Base-by-base conservation (phyloP, 75 land plant genomes). In the Selaginella tamariscina region DNA sequence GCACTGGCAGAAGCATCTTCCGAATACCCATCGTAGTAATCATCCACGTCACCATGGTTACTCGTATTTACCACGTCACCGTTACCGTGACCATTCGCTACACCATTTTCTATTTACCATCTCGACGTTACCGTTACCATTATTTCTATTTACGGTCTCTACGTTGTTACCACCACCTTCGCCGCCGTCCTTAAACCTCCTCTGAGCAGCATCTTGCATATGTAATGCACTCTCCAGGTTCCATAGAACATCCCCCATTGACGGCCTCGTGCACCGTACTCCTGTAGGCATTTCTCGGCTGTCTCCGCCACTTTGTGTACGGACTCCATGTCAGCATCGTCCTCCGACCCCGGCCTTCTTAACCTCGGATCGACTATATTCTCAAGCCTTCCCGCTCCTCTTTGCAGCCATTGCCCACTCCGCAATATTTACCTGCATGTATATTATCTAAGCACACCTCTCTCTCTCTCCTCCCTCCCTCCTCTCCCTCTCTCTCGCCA, bases 161-260 rank as follows among this genome's bases (percentile, higher is more conserved):
- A 15, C 49, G 15, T 39, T 15, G 49, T 15, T 15, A 39, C 49
- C 49, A 39, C 49, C 49, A 39, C 49, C 49, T 5, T 15, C 49
- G 15, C 15, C 15, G 11, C 15, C 49, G 15, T 15, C 11, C 15
- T 15, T 15, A 39, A 39, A 39, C 15, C 49, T 39, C 49, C 49
- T 39, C 49, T 39, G 49, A 31, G 31, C 56, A 70, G 75, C 32
- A 30, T 77, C 73, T 29, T 84, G 79, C 27, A 84, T 78, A 67
- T 75, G 83, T 55, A 78, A 72, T 1, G 71, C 73, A 56, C 71
- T 68, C 33, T 84, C 86, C 74, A 84, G 67, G 68, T 77, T 80
- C 82, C 85, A 83, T 59, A 83, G 69, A 27, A 83, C 82, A 64
- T 83, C 85, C 18, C 83, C 83, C 77, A 84, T 84, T 1, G 71